Conservation (phyloP, 345 rosid species). For the Rhodamnia rubescens region DNA sequence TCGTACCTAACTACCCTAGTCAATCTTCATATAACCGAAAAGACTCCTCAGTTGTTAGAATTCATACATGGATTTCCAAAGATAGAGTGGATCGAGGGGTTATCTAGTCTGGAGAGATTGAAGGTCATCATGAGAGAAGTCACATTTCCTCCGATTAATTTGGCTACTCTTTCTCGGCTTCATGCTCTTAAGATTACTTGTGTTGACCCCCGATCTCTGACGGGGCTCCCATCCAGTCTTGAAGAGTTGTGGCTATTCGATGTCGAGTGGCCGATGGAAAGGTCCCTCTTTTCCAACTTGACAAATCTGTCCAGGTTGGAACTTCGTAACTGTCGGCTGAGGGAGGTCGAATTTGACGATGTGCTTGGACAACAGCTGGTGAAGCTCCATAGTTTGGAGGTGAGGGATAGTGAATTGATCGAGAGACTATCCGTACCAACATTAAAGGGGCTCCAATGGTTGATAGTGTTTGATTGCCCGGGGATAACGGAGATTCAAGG, state of each 20-base stretch:
- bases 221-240: not conserved
- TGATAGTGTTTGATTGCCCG: not conserved
- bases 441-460: not conserved
- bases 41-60: not conserved
- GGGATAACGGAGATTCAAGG: not conserved
- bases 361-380: not conserved
- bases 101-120: not conserved
- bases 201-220: not conserved
- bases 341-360: not conserved
- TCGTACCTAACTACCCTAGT: not conserved
- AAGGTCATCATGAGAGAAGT: not conserved
- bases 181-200: not conserved
- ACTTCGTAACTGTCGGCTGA: not conserved
- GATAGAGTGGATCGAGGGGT: not conserved
- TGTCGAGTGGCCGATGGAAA: not conserved
- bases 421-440: not conserved
- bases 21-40: not conserved
- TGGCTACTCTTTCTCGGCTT: not conserved
- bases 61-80: not conserved
- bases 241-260: not conserved
- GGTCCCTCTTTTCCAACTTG: not conserved
- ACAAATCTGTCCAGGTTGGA: not conserved
- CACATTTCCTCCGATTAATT: not conserved
- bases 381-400: not conserved
- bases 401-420: not conserved